A percentile compares a stretch with the other conserved stretches of the same genome.
Evolutionary conservation across 1,139 yeast species (phyloP).

Genomic region (Schizosaccharomyces versatilis): DNA sequence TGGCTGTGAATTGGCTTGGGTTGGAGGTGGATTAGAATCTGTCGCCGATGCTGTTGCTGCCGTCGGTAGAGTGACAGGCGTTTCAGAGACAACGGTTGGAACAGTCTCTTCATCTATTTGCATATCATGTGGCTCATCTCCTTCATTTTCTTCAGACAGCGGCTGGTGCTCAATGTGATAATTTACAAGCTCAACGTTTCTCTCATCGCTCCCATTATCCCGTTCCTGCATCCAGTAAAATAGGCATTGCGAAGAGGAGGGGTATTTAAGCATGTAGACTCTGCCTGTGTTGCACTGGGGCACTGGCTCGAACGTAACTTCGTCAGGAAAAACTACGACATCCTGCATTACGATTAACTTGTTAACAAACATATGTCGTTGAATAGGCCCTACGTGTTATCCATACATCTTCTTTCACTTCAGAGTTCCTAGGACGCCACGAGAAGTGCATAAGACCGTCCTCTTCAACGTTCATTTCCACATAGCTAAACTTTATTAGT

Average conservation of each 20-base stretch:
- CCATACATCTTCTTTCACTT: slow-evolving; percentile 10
- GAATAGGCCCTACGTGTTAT: slow-evolving; percentile 21
- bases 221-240: slow-evolving; percentile 77
- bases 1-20: no score
- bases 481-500: not conserved
- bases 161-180: slow-evolving; percentile 7
- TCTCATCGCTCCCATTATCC: slow-evolving; percentile 6
- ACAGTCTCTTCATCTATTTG: no score
- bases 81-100: no score
- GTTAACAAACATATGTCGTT: slow-evolving; percentile 8
- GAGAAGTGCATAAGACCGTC: slow-evolving; percentile 11
- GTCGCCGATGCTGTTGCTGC: no score
- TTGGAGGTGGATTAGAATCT: no score
- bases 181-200: slow-evolving; percentile 6
- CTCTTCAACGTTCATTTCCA: not conserved
- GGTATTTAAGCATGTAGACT: slow-evolving; percentile 59
- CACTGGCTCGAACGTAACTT: slow-evolving; percentile 61
- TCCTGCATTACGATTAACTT: slow-evolving; percentile 21
- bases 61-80: no score
- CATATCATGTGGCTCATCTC: no score
- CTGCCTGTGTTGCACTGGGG: slow-evolving; percentile 62
- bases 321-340: slow-evolving; percentile 73
- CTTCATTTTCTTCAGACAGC: no score
- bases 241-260: slow-evolving; percentile 62
- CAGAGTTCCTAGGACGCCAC: slow-evolving; percentile 9